A percentile compares a stretch with the other conserved stretches of the same genome.
Evolutionary conservation across 345 rosid genomes (phyloP).

Genomic region (Camelina hispida): DNA sequence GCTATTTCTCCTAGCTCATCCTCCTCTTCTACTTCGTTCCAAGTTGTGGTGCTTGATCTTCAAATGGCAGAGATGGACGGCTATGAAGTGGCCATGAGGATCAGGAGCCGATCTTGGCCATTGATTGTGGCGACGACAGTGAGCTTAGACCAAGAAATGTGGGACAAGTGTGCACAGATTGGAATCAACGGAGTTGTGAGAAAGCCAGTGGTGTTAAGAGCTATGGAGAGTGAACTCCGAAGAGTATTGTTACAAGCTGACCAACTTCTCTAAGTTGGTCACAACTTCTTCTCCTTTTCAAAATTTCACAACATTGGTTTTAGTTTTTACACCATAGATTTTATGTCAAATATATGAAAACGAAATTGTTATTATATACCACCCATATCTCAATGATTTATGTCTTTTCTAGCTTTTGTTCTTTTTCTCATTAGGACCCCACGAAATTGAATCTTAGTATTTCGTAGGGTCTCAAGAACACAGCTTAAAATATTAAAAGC

Average conservation of each 20-base stretch:
- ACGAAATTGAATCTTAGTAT: constrained; percentile 24
- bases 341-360: constrained; percentile 22
- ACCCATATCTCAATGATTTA: constrained; percentile 15
- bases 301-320: constrained; percentile 19
- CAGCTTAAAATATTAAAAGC: neutral
- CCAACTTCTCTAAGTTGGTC: constrained; percentile 45
- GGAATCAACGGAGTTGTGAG: constrained; percentile 85
- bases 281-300: constrained; percentile 8
- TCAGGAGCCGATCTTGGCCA: constrained; percentile 72
- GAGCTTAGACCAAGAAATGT: constrained; percentile 58
- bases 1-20: constrained; percentile 55
- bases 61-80: constrained; percentile 80
- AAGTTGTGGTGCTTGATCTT: constrained; percentile 77
- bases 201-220: constrained; percentile 73
- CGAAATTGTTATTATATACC: constrained; percentile 18
- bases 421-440: constrained; percentile 8
- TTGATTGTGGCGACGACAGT: constrained; percentile 70
- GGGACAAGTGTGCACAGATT: constrained; percentile 67
- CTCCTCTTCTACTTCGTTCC: constrained; percentile 48
- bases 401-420: constrained; percentile 8
- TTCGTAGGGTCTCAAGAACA: constrained; percentile 19
- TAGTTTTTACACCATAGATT: constrained; percentile 27
- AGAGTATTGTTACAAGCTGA: constrained; percentile 65
- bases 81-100: constrained; percentile 78
- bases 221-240: constrained; percentile 71